Base-by-base conservation (phyloP, 345 rosid genomes). In the Populus ilicifolia region DNA sequence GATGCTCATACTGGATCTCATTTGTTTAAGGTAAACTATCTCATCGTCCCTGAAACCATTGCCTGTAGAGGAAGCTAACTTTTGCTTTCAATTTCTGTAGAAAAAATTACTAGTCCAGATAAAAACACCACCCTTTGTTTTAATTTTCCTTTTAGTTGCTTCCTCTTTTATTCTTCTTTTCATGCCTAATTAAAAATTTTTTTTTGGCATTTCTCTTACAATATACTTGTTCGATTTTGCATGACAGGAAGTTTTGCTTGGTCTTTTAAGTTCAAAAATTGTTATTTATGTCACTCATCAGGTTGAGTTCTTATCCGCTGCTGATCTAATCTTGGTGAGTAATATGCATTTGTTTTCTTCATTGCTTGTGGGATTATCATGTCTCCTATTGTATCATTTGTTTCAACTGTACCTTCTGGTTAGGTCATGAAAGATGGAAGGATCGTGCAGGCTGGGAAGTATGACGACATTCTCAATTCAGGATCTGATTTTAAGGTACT, bases 1-100 rank as follows among this genome's bases (percentile, higher is more conserved):
- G 97, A 94, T 88, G 97, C 95, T 46, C 94, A 91, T 79, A 94
- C 97, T 14, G 97, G 94, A 46, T 87, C 93, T 75, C 94, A 90
- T 81, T 85, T 94, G 64, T 93, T 91, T 69, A 93, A 90, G 91
- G 97, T 92, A 77, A n/a, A 16, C 39, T 5, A 36, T 36, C 39
- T 1, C 39, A 6, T 36, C 6, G 0, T 36, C 39, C 39, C 2
- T 36, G 39, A 36, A 5, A 20, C 30, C 27, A 27, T 48, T 8
- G 6, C 70, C 71, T 56, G 27, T 30, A 44, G 75, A 39, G 44
- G 68, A 66, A 2, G 23, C 64, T 63, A 27, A 36, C 14, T 13
- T 67, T 18, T 80, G 17, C 38, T 56, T 0, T 65, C 8, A 5
- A 38, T 38, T 14, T 30, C 17, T 65, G 27, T 4, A 46, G 44